These are phyloP conservation scores for Hemileia vastatrix DNA, from an alignment of 1,284 basidiomycete genomes.

Conservation along the genomic window DNA sequence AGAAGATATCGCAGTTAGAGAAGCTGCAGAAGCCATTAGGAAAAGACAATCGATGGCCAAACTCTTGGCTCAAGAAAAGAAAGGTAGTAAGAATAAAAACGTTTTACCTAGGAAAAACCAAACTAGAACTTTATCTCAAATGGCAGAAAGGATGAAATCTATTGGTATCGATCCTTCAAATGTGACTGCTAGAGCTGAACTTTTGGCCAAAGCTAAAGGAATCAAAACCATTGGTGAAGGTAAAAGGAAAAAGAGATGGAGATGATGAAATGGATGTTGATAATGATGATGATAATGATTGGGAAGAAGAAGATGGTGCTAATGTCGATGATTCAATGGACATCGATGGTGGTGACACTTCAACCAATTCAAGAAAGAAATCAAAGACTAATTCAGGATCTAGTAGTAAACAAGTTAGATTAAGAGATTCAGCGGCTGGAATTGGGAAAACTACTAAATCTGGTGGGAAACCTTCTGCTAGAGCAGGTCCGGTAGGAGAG, in stretches of 20 bases:
- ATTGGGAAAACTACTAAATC: constrained; percentile 32
- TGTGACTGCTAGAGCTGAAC: constrained; percentile 39
- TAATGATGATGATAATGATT: not conserved
- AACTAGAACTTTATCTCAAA: constrained; percentile 37
- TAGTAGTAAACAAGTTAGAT: not conserved
- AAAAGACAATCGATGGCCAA: constrained; percentile 65
- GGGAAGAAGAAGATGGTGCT: not conserved
- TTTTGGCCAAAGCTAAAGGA: constrained; percentile 43
- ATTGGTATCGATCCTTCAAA: constrained; percentile 42
- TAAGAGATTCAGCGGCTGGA: not conserved
- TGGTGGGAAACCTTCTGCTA: constrained; percentile 34
- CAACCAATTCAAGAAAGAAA: not conserved
- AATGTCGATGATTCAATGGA: not conserved
- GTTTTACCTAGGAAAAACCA: constrained; percentile 40
- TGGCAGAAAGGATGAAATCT: constrained; percentile 39
- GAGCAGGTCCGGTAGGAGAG: no score
- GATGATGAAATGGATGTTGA: not conserved
- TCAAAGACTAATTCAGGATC: no score
- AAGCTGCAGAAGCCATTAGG: constrained; percentile 36
- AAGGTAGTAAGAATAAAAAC: constrained; percentile 33
- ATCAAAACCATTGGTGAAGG: constrained; percentile 12
- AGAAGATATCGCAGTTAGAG: no score
- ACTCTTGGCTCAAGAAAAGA: constrained; percentile 36
- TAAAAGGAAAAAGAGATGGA: not conserved
- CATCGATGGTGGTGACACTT: not conserved